Percentiles rank a stretch among this genome's conserved stretches.
Conservation (phyloP, 257 asterid genomes). For the Solanum appendiculatum region DNA sequence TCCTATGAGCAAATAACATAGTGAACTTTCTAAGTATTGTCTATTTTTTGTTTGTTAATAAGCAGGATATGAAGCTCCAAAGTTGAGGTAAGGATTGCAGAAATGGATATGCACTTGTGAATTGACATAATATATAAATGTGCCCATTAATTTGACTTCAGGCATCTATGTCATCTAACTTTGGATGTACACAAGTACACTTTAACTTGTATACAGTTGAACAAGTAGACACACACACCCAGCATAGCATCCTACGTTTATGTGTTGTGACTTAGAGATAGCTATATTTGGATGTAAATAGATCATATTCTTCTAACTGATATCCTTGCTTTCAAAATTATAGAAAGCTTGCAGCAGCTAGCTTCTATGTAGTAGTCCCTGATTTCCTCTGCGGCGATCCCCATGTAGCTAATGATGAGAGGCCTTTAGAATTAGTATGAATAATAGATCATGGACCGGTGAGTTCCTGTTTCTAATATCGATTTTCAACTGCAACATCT, state of each 20-base stretch:
- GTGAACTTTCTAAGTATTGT: neutral
- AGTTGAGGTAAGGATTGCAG: conserved; percentile 31
- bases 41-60: neutral
- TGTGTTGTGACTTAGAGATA: conserved; percentile 34
- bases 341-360: conserved; percentile 56
- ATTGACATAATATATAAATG: conserved; percentile 50
- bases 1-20: neutral
- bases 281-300: neutral
- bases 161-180: too few species aligned
- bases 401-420: neutral
- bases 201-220: too few species aligned
- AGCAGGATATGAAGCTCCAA: conserved; percentile 67
- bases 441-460: conserved; percentile 52
- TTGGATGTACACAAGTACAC: too few species aligned
- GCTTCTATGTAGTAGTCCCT: conserved; percentile 50
- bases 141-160: too few species aligned
- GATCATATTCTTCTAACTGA: neutral
- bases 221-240: too few species aligned
- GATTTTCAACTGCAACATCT: too few species aligned
- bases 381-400: conserved; percentile 59
- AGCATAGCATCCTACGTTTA: conserved; percentile 43
- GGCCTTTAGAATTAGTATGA: conserved; percentile 32
- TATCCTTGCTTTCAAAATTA: neutral
- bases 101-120: neutral
- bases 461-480: conserved; percentile 4